A percentile compares a stretch with the other conserved stretches of the same genome.
Conservation (phyloP, 192 early-diverging fungal genomes). For the Backusella morwellensis region DNA sequence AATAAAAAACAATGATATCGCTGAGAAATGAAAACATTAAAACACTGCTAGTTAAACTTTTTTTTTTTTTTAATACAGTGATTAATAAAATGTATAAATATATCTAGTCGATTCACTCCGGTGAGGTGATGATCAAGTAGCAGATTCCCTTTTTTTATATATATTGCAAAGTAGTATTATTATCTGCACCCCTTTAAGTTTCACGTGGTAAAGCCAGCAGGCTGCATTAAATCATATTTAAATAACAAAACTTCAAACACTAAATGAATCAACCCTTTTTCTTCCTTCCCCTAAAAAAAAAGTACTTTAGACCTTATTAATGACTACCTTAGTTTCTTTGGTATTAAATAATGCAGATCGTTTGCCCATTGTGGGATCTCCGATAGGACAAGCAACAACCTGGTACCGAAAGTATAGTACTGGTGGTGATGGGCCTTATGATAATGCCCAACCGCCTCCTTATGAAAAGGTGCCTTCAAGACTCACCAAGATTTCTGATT, state of each 20-base stretch:
- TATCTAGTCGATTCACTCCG: not conserved
- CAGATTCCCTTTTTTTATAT: not conserved
- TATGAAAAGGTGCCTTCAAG: constrained; percentile 17
- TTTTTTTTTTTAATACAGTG: not conserved
- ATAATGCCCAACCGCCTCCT: constrained; percentile 3
- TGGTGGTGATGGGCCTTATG: not conserved
- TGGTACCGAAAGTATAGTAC: not conserved
- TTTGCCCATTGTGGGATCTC: constrained; percentile 16
- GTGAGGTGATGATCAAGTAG: not conserved
- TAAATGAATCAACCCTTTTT: not conserved
- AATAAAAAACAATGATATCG: not conserved
- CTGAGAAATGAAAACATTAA: not conserved
- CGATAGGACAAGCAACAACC: not conserved
- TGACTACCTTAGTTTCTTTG: constrained; percentile 10
- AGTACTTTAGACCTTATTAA: constrained; percentile 3
- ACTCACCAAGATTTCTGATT: constrained; percentile 16
- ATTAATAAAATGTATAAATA: not conserved
- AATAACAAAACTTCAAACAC: not conserved
- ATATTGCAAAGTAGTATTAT: not conserved
- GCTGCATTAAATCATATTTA: not conserved
- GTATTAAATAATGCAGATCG: constrained; percentile 15
- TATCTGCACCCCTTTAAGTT: not conserved
- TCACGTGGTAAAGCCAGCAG: not conserved
- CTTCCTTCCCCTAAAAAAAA: not conserved
- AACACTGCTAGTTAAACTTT: not conserved